Base-by-base conservation (phyloP, 257 asterid species). In the Nicotiana noctiflora region DNA sequence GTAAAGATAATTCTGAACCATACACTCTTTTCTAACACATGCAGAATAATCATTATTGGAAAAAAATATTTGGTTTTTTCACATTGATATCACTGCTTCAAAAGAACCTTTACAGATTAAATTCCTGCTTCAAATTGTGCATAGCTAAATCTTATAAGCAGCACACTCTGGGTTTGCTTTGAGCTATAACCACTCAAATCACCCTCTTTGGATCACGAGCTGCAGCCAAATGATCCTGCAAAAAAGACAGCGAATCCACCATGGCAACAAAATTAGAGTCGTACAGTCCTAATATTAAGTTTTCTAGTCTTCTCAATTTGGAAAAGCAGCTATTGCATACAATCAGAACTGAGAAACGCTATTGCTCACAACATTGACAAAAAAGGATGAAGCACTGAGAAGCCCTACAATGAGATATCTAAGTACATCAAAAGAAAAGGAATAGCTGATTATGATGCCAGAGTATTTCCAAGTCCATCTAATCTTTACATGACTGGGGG, bases 191-290 rank as follows among this genome's bases (percentile, higher is more conserved):
- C 32, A 18, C 80, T 91, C 91, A 95, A 85, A 81, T 75, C 81
- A 91, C 88, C 70, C 90, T 92, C 84, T 89, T 95, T 1, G 92
- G 87, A 82, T 91, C 98, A 80, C 98, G 99, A 83, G 97, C 94
- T 63, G 97, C 91, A 15, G 97, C 93, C 84, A 95, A 83, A 89
- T 95, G 99, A 89, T 92, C 98, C 99, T 95, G 93, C 87, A 89
- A 85, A 62, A 80, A 56, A 74, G 80, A 78, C 79, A 81, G 59
- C 60, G 46, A 15, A 32, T 59, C 37, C 65, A 17, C 59, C 19
- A 40, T 7, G 46, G n/a, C 21, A 79, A 49, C 68, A 34, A 79
- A 18, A 63, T 77, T 44, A 63, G 59, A 23, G 61, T 65, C 76
- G 17, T 53, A 60, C 51, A 62, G 63, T 62, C 82, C 64, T 63